Evolutionary conservation across 495 filamentous ascomycete genomes (phyloP), one percentile per base, ranked within the genome.

Genomic region (Chlorociboria aeruginascens): DNA sequence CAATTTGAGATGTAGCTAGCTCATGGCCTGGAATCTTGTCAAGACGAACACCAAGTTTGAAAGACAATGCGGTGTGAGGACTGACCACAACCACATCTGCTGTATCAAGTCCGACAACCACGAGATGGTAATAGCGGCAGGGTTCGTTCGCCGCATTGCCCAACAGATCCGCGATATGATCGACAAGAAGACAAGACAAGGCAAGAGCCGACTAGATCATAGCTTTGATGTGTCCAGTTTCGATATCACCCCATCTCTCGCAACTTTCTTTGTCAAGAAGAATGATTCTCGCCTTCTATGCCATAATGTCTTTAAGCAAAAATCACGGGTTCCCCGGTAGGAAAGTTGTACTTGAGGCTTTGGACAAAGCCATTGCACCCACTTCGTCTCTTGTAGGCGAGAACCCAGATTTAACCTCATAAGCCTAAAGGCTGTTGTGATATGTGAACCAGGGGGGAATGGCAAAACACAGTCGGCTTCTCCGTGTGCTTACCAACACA

Each of bases 391-490:
- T 51, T 16, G 49, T 45, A 28, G 48, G 54, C 33, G 53, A 44
- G 20, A 33, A 48, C 7, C 45, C 28, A 44, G 32, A 34, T 34
- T 25, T 25, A 25, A 4, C 20, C 20, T 25, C 20, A 25, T 1
- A 1, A 25, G 20, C 20, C 43, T 57, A 7, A 52, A 44, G 16
- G 52, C 46, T 6, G 61, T 66, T 49, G 64, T 55, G 10, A 47
- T 69, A 8, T 65, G 59, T 44, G 66, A 63, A 10, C 46, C 65
- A 30, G 66, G 68, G 0, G 67, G 67, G 0, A 56, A 70, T 28
- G 66, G 68, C 11, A 71, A 71, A 48, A 69, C 66, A 12, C 53
- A 45, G 48, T 61, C 66, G 32, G 68, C 67, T 10, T 55, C 44
- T 37, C 56, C 64, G 29, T 70, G 57, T 51, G 53, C 51, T 8